Base-by-base conservation (phyloP, 2,329 filamentous ascomycete species). In the Cladophialophora chaetospira region DNA sequence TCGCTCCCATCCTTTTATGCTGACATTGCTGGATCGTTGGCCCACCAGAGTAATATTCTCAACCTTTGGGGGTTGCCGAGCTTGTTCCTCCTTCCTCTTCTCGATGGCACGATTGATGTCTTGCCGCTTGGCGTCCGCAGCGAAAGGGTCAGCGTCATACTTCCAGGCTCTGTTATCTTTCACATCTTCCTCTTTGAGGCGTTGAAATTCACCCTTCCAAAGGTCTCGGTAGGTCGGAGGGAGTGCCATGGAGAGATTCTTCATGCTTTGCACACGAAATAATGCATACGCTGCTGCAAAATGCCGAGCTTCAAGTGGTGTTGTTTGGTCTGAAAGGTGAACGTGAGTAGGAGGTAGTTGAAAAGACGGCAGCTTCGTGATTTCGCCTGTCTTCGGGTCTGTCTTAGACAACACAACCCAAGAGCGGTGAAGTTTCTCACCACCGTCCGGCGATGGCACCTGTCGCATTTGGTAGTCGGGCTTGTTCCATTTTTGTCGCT, bases 121-220 rank as follows among this genome's bases (percentile, higher is more conserved):
- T 88, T 50, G 89, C 81, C 72, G 95, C 89, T 64, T 87, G 82
- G 40, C 25, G 62, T 88, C 80, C 0, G 90, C 87, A 58, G 87
- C 82, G 75, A 99, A 99, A 0, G 94, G 94, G 68, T 99, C 94
- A 9, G 91, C 91, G 66, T 96, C 92, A 71, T 97, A 99, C 83
- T 96, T 87, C 88, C 92, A 97, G 0, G 78, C 88, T 62, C 84
- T 84, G 5, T 82, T 91, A 38, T 89, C 86, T 68, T 86, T 88
- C 46, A 90, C 78, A 66, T 97, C 93, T 65, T 86, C 82, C 62
- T 84, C 84, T 74, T 97, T 97, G 62, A 97, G 76, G 3, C 85
- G 82, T 61, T 88, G 83, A 65, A 99, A 96, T 56, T 92, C 86
- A 4, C 84, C 84, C 70, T 95, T 96, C 94, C 94, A 99, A 38